Percentiles rank a stretch among this genome's conserved stretches.
phyloP scores from a whole-genome alignment of 768 basidiomycete genomes.

The Neoboletus magnificus region DNA sequence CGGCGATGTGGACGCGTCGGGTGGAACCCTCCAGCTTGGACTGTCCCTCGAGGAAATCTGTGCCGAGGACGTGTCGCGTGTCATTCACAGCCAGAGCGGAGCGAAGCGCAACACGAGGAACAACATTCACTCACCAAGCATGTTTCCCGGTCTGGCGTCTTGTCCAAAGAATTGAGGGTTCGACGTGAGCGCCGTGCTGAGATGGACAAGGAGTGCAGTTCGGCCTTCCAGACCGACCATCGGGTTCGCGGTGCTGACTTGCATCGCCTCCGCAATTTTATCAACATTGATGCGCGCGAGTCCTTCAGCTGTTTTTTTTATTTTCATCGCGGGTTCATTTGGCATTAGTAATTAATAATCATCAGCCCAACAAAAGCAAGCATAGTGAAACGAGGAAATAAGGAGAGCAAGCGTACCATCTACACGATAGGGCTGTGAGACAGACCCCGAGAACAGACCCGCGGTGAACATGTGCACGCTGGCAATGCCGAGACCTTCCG shows the following conservation, averaged over 20 bases:
- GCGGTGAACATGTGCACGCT: conserved; percentile 84
- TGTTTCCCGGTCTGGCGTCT: conserved; percentile 74
- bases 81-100: not conserved
- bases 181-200: conserved; percentile 65
- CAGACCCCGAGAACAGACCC: conserved; percentile 73
- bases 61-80: not conserved
- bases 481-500: conserved; percentile 85
- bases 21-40: conserved; percentile 41
- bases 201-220: conserved; percentile 67
- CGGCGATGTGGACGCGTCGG: conserved; percentile 61
- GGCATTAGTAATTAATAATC: not conserved
- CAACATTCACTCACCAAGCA: conserved; percentile 76
- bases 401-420: conserved; percentile 53
- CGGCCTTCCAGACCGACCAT: conserved; percentile 92
- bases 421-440: conserved; percentile 61
- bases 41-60: conserved; percentile 67
- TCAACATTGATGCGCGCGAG: conserved; percentile 61
- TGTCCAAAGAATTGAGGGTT: conserved; percentile 69
- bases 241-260: conserved; percentile 73
- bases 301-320: conserved; percentile 53
- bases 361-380: conserved; percentile 7
- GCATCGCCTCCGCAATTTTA: conserved; percentile 65
- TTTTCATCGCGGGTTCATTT: conserved; percentile 1
- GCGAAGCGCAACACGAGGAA: no score
- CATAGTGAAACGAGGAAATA: not conserved